phyloP scores from a whole-genome alignment of 139 green algal species.

The Pseudopediastrum boryanum region DNA sequence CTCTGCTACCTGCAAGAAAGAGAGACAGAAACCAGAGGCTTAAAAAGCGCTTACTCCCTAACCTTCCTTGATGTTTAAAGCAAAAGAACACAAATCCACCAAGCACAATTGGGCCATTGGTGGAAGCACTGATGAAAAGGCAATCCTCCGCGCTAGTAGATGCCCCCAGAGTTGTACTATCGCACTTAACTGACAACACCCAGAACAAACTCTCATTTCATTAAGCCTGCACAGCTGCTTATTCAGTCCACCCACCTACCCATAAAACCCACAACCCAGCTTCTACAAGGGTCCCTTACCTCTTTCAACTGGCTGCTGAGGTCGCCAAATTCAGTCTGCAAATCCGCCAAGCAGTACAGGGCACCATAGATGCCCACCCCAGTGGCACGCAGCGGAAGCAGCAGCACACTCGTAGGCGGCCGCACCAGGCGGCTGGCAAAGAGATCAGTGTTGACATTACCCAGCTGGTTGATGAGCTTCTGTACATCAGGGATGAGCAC shows the following conservation, averaged over 20 bases:
- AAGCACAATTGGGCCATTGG: too few relatives aligned
- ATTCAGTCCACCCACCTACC: constrained; percentile 14
- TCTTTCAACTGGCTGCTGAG: constrained; percentile 34
- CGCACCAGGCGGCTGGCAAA: constrained; percentile 64
- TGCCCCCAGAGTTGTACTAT: too few relatives aligned
- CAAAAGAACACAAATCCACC: too few relatives aligned
- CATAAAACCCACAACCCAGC: too few relatives aligned
- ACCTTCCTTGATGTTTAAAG: too few relatives aligned
- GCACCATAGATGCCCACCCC: constrained; percentile 54
- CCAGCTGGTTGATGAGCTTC: constrained; percentile 69
- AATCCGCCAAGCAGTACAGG: constrained; percentile 57
- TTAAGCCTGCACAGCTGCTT: constrained; percentile 2
- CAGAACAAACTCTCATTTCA: background rate
- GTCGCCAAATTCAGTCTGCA: constrained; percentile 39
- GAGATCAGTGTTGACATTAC: constrained; percentile 60
- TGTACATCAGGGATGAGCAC: constrained; percentile 70
- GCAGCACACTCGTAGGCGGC: constrained; percentile 60
- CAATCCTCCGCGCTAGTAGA: too few relatives aligned
- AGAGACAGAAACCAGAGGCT: too few relatives aligned
- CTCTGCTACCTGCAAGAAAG: too few relatives aligned
- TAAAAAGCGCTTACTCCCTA: too few relatives aligned
- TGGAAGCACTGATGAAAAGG: too few relatives aligned
- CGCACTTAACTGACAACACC: background rate
- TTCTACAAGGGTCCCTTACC: constrained; percentile 29
- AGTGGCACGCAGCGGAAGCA: constrained; percentile 59